phyloP scores from a whole-genome alignment of 495 filamentous ascomycete genomes.

The Bombardia bombarda region DNA sequence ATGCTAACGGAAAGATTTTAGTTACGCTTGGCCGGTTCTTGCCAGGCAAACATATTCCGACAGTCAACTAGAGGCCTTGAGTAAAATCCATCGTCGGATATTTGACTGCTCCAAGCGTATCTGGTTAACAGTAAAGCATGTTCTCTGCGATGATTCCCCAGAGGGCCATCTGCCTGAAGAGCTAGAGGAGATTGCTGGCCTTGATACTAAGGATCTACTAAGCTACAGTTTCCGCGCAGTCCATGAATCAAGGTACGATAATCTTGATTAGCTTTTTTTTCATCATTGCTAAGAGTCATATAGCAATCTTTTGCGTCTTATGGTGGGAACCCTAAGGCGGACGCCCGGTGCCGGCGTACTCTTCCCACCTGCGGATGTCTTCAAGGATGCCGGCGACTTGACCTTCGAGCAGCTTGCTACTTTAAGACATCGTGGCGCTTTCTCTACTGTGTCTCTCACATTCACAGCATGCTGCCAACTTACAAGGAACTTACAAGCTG shows the following conservation, averaged over 20 bases:
- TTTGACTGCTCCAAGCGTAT: slow-evolving; percentile 50
- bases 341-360: slow-evolving; percentile 22
- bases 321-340: slow-evolving; percentile 38
- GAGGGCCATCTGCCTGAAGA: slow-evolving; percentile 78
- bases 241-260: slow-evolving; percentile 73
- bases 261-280: neutral
- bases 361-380: slow-evolving; percentile 32
- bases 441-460: slow-evolving; percentile 84
- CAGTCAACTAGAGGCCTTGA: slow-evolving; percentile 30
- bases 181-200: slow-evolving; percentile 55
- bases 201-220: slow-evolving; percentile 75
- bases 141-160: slow-evolving; percentile 85
- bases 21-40: slow-evolving; percentile 38
- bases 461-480: slow-evolving; percentile 71
- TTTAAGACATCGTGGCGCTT: slow-evolving; percentile 85
- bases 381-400: slow-evolving; percentile 53
- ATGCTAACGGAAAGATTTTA: slow-evolving; percentile 13
- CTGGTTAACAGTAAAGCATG: slow-evolving; percentile 64
- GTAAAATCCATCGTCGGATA: slow-evolving; percentile 45
- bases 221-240: slow-evolving; percentile 91
- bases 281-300: slow-evolving; percentile 12
- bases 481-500: slow-evolving; percentile 33
- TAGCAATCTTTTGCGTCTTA: slow-evolving; percentile 49
- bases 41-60: slow-evolving; percentile 20
- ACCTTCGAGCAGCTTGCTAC: slow-evolving; percentile 75